Percentiles rank a stretch among this genome's conserved stretches.
These are phyloP conservation scores for Trichosporon inkin DNA, from an alignment of 1,284 basidiomycete genomes.

Conservation along the genomic window DNA sequence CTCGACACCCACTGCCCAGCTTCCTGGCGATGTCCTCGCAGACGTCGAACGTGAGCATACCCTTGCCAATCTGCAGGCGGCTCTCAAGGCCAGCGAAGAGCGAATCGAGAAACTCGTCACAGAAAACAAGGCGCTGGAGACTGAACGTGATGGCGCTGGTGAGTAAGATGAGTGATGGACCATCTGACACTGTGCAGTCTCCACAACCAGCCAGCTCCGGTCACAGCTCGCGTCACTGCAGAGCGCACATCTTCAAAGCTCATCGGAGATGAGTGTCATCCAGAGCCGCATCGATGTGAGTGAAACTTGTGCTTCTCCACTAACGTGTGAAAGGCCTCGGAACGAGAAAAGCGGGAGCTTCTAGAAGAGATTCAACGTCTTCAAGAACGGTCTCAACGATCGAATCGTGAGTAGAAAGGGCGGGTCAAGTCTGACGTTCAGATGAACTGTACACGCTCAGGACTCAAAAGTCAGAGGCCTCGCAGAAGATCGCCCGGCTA, in stretches of 20 bases:
- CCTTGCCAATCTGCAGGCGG: slow-evolving; percentile 38
- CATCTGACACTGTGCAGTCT: slow-evolving; percentile 25
- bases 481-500: slow-evolving; percentile 72
- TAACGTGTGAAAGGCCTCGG: slow-evolving; percentile 28
- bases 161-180: slow-evolving; percentile 13
- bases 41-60: slow-evolving; percentile 49
- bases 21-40: slow-evolving; percentile 32
- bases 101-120: slow-evolving; percentile 33
- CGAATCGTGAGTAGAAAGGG: slow-evolving; percentile 32
- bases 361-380: slow-evolving; percentile 41
- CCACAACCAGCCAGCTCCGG: slow-evolving; percentile 37
- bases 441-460: slow-evolving; percentile 44
- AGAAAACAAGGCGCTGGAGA: slow-evolving; percentile 30
- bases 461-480: slow-evolving; percentile 37
- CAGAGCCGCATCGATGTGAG: slow-evolving; percentile 40
- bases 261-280: slow-evolving; percentile 36
- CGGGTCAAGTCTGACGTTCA: slow-evolving; percentile 17
- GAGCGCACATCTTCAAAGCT: slow-evolving; percentile 31
- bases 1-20: slow-evolving; percentile 9
- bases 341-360: slow-evolving; percentile 46
- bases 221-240: slow-evolving; percentile 41
- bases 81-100: slow-evolving; percentile 33
- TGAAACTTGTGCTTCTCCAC: background rate
- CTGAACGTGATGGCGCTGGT: slow-evolving; percentile 38
- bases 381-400: slow-evolving; percentile 31